Base-by-base conservation (phyloP, 768 basidiomycete genomes). In the Mycena kentingensis region DNA sequence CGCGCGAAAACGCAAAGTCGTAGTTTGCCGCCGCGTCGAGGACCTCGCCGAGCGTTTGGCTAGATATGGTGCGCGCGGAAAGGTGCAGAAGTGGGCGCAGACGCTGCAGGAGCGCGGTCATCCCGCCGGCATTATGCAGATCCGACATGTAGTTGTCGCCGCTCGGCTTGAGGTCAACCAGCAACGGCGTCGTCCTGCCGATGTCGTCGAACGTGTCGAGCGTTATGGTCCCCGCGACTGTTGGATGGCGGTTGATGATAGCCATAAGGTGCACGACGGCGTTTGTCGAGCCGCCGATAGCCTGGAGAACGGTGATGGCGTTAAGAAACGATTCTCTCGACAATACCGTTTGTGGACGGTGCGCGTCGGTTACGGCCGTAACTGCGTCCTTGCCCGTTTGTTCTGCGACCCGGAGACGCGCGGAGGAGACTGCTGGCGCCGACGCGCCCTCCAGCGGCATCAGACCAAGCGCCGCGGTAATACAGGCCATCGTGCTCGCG, bases 1-100 rank as follows among this genome's bases (percentile, higher is more conserved):
- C 76, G 63, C 83, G 84, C 16, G 56, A 69, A 50, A 61, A 63
- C 15, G 67, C 70, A 53, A 83, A 81, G 39, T 75, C 69, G 48
- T 83, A 73, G 50, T 77, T 76, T 29, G 68, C 57, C n/a, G 78
- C 82, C 56, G 81, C 81, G 61, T 70, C 75, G 42, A 86, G 73
- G 68, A 87, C 84, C 67, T 87, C 78, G 24, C 80, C 81, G 26
- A 88, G 72, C 5, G 85, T 85, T 69, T 80, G 82, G 36, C 86
- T 85, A 16, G 85, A 87, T 48, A 87, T 82, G 31, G 85, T 88
- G 70, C 81, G 65, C 51, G 76, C 76, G 57, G 69, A 71, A 44
- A 82, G 78, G 61, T 82, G 75, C 50, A 85, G 77, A 46, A 84
- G 67, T 55, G 80, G 77, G 19, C 82, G 69, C 26, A 84, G 71